Conservation (phyloP, 2,329 filamentous ascomycete species). For the Fusarium sp. region DNA sequence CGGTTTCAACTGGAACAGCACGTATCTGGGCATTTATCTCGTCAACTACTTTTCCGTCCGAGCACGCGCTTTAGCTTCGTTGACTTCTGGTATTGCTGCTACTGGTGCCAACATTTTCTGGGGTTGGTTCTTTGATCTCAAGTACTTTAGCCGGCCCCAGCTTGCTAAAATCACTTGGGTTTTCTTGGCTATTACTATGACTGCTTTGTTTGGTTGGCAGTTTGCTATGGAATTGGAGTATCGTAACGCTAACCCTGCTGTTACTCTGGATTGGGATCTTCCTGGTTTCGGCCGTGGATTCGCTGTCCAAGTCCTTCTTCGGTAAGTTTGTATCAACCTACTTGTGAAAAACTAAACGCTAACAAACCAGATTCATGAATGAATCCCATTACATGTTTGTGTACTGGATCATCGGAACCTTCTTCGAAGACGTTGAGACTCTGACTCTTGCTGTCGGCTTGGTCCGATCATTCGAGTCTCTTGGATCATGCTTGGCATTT, state of each 20-base stretch:
- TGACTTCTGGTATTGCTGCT: constrained; percentile 60
- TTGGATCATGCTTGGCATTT: constrained; percentile 60
- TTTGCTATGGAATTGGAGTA: constrained; percentile 61
- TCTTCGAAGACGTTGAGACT: constrained; percentile 63
- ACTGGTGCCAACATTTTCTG: constrained; percentile 60
- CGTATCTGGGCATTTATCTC: constrained; percentile 64
- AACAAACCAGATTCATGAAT: constrained; percentile 56
- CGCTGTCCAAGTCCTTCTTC: constrained; percentile 60
- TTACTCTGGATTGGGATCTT: constrained; percentile 60
- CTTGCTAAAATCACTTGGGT: constrained; percentile 58
- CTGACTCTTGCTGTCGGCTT: constrained; percentile 62
- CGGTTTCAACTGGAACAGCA: constrained; percentile 63
- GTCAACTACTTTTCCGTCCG: constrained; percentile 65
- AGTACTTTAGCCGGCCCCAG: constrained; percentile 54
- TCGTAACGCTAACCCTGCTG: constrained; percentile 48
- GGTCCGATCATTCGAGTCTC: constrained; percentile 60
- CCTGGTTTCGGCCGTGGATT: constrained; percentile 60
- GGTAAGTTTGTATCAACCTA: constrained; percentile 44
- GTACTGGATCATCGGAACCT: constrained; percentile 63
- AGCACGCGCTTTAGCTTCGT: constrained; percentile 57
- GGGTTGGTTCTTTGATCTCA: constrained; percentile 62
- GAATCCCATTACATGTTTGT: constrained; percentile 65
- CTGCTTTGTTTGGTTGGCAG: constrained; percentile 60
- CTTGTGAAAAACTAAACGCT: background rate
- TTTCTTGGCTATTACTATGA: constrained; percentile 56